phyloP scores from a whole-genome alignment of 2,329 filamentous ascomycete genomes.

The Ophiostoma australiae region DNA sequence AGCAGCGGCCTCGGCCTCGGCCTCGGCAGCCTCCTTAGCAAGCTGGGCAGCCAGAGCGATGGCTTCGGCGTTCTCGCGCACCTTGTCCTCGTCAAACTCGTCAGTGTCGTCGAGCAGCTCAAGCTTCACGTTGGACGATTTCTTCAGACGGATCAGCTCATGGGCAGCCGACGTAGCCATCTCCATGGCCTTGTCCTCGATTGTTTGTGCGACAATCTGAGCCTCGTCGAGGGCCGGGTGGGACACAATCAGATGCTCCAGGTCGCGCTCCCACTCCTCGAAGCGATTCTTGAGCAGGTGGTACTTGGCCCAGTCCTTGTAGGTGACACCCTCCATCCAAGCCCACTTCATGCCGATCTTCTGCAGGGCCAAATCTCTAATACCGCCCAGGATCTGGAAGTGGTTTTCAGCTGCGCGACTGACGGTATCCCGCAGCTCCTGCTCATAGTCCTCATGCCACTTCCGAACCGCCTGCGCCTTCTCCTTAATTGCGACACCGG shows the following conservation, averaged over 20 bases:
- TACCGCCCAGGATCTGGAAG: constrained; percentile 74
- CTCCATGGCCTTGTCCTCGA: constrained; percentile 76
- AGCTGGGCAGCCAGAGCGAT: constrained; percentile 40
- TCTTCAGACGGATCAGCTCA: constrained; percentile 75
- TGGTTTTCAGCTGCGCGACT: constrained; percentile 71
- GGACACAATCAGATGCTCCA: constrained; percentile 68
- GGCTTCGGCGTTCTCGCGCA: constrained; percentile 40
- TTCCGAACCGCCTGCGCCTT: constrained; percentile 70
- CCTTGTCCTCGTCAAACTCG: constrained; percentile 67
- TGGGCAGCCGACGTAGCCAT: constrained; percentile 72
- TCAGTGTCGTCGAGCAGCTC: constrained; percentile 66
- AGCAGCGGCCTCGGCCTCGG: constrained; percentile 17
- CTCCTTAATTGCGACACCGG: constrained; percentile 69
- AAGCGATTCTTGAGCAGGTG: constrained; percentile 80
- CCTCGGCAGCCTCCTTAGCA: constrained; percentile 27
- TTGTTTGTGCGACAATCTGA: constrained; percentile 49
- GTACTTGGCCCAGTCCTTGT: constrained; percentile 96
- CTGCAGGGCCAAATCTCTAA: constrained; percentile 77
- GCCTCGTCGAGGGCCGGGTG: constrained; percentile 67
- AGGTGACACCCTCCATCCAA: constrained; percentile 90
- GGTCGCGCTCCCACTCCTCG: constrained; percentile 76
- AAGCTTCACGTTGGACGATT: constrained; percentile 81
- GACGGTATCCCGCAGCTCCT: constrained; percentile 63
- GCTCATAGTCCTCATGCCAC: constrained; percentile 70
- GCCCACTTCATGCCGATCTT: constrained; percentile 94